These are phyloP conservation scores for Mycena venus DNA, from an alignment of 768 basidiomycete genomes.

Conservation along the genomic window DNA sequence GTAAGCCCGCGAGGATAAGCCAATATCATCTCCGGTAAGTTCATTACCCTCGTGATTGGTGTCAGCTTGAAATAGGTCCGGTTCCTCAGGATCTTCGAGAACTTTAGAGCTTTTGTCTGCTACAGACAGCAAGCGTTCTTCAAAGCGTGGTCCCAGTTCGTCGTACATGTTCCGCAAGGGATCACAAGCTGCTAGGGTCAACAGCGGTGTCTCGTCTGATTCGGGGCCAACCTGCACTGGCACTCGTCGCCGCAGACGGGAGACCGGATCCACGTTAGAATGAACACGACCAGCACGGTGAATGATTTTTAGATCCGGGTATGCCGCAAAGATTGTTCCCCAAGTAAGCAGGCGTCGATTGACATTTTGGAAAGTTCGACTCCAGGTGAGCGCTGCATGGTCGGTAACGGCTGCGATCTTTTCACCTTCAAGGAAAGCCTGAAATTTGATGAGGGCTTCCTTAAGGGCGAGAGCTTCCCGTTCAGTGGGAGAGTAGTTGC, in stretches of 20 bases:
- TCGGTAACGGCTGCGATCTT: neutral
- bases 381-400: neutral
- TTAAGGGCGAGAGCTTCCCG: conserved; percentile 52
- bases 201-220: neutral
- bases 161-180: neutral
- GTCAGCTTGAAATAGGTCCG: neutral
- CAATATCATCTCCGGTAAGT: neutral
- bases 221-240: neutral
- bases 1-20: neutral
- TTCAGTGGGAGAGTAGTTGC: conserved; percentile 53
- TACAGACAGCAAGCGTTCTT: neutral
- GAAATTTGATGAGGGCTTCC: conserved; percentile 35
- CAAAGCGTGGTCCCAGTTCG: neutral
- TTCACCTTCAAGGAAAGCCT: neutral
- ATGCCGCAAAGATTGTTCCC: neutral
- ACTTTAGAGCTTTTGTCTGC: neutral
- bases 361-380: neutral
- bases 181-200: neutral
- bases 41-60: neutral
- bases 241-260: neutral
- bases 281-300: neutral
- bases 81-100: neutral
- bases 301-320: neutral
- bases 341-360: neutral
- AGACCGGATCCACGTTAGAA: neutral